Evolutionary conservation across 371 early-diverging fungal genomes (phyloP), one percentile per base, ranked within the genome.

Genomic region (Mucor circinelloides): DNA sequence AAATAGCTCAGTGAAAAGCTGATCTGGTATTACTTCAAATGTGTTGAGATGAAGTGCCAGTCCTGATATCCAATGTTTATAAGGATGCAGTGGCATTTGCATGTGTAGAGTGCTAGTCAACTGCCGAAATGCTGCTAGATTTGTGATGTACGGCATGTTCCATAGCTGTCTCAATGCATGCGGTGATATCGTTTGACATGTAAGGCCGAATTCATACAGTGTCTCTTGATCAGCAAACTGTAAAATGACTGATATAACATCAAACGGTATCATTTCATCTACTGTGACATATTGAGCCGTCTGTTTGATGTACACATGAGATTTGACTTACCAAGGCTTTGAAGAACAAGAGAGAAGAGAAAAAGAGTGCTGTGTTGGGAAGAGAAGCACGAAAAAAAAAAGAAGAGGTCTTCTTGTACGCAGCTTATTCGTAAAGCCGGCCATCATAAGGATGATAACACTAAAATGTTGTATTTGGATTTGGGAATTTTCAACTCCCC

Each of bases 81-180:
- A 66, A 17, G 60, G 40, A 42, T 54, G 36, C 2, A 13, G 38
- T 40, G 67, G 32, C 5, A 12, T 40, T 27, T 38, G 13, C 19
- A 42, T 30, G 8, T 13, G 1, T 19, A 66, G 21, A n/a, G 60
- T 66, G 28, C 34, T 21, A 13, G 54, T 13, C 7, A 66, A 23
- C 28, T 21, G 28, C 21, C 10, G 13, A 6, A 68, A 17, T 15
- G 58, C 28, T 52, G 30, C 13, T 5, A 23, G 17, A 9, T 19
- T 58, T n/a, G 50, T 34, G 28, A 68, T 56, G n/a, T 46, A 57
- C 1, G 68, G 68, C 15, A 17, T 36, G 1, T 48, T 31, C 68
- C 68, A 68, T 15, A 68, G 38, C 19, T 57, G 54, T 46, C 27
- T 54, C 3, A 67, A 32, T 12, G 67, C 62, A 34, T 56, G 40